Base-by-base conservation (phyloP, 768 basidiomycete species). In the Hemileccinum impolitum region DNA sequence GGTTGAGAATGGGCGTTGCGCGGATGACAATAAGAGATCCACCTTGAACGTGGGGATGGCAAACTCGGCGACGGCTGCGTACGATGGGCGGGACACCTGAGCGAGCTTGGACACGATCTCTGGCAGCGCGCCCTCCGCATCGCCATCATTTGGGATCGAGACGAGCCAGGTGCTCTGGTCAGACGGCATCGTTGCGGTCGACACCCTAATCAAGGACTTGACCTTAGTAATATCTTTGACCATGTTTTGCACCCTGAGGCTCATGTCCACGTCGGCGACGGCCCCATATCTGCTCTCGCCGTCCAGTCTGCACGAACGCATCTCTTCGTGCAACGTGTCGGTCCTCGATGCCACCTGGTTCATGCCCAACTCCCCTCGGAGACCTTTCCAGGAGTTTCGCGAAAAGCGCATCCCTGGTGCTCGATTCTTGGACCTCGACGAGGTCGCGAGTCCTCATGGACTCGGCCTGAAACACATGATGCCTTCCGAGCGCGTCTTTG, bases 141-240 rank as follows among this genome's bases (percentile, higher is more conserved):
- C 91, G 17, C 90, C 90, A 66, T 92, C 85, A 55, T 84, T 79
- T 12, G 94, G 94, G 3, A 90, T 82, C 37, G 93, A 77, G 52
- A 96, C 76, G 56, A 97, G 72, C 94, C 94, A 97, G 58, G 92
- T 94, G 55, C 89, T 88, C 68, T 94, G 86, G 75, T 96, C 94
- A 64, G 92, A 94, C 50, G 94, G 94, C 94, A 96, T 96, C 52
- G 55, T 53, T 21, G 23, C 1, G n/a, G 34, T 19, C 7, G 34
- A 36, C 31, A 26, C 12, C 23, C 23, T 23, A 23, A 23, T 23
- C 23, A 6, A n/a, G 23, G 23, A 23, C 23, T 6, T 23, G 23
- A 23, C 23, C 23, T 23, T n/a, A n/a, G n/a, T n/a, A n/a, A n/a
- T n/a, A n/a, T n/a, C 23, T 23, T 23, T 23, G 6, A 3, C 23